phyloP scores from a whole-genome alignment of 2,329 filamentous ascomycete species.

The Cladobotryum mycophilum region DNA sequence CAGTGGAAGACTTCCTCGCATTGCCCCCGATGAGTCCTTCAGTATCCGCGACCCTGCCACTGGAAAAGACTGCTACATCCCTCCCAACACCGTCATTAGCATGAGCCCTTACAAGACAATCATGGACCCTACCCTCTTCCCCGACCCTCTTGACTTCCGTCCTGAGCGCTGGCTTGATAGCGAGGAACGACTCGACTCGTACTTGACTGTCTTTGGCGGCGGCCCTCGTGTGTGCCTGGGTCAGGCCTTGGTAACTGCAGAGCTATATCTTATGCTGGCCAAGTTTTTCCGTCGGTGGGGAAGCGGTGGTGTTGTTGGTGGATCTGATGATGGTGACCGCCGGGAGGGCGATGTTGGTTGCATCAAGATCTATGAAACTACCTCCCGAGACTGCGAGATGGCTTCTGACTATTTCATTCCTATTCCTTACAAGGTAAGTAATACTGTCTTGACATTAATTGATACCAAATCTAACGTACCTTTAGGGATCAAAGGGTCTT shows the following conservation, averaged over 20 bases:
- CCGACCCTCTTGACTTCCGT: constrained; percentile 26
- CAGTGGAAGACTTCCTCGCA: constrained; percentile 41
- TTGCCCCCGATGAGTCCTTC: constrained; percentile 35
- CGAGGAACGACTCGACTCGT: constrained; percentile 27
- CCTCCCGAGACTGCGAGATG: constrained; percentile 28
- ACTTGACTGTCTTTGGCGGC: constrained; percentile 29
- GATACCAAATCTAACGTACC: constrained; percentile 10
- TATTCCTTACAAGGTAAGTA: constrained; percentile 30
- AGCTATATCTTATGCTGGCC: constrained; percentile 32
- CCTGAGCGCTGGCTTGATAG: constrained; percentile 32
- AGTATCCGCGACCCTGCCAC: constrained; percentile 23
- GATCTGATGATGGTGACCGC: constrained; percentile 25
- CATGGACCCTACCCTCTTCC: constrained; percentile 27
- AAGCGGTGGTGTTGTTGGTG: constrained; percentile 25
- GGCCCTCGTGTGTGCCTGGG: constrained; percentile 32
- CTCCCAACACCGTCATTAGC: constrained; percentile 29
- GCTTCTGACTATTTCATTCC: constrained; percentile 34
- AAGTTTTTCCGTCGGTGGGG: constrained; percentile 34
- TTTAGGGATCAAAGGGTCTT: constrained; percentile 27
- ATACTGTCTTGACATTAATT: background rate
- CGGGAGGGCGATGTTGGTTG: constrained; percentile 28
- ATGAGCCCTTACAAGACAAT: constrained; percentile 33
- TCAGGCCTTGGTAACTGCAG: constrained; percentile 32
- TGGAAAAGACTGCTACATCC: constrained; percentile 24
- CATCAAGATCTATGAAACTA: constrained; percentile 30